A percentile compares a stretch with the other conserved stretches of the same genome.
phyloP scores from a whole-genome alignment of 768 basidiomycete genomes.

The Boletus tomentosulus region DNA sequence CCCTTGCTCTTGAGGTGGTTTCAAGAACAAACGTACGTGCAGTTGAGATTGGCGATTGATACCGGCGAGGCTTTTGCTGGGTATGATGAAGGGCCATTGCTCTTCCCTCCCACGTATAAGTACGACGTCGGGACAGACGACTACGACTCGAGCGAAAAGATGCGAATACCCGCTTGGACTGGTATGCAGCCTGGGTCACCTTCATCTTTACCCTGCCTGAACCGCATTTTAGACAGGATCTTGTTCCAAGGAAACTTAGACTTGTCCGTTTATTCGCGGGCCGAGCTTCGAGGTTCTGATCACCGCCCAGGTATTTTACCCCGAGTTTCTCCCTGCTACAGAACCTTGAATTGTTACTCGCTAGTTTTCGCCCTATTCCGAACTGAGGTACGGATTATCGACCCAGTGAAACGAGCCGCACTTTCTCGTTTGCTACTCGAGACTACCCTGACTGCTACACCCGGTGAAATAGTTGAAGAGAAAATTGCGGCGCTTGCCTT shows the following conservation, averaged over 20 bases:
- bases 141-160: slow-evolving; percentile 96
- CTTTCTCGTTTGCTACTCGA: slow-evolving; percentile 68
- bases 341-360: not conserved
- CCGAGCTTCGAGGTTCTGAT: slow-evolving; percentile 88
- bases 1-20: not conserved
- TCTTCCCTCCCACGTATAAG: slow-evolving; percentile 95
- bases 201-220: slow-evolving; percentile 1
- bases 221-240: slow-evolving; percentile 71
- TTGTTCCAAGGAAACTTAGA: slow-evolving; percentile 80
- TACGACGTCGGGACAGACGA: slow-evolving; percentile 78
- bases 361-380: slow-evolving; percentile 83
- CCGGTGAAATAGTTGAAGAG: slow-evolving; percentile 67
- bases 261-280: slow-evolving; percentile 74
- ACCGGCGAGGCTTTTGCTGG: slow-evolving; percentile 70
- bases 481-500: slow-evolving; percentile 60
- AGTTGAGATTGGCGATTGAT: slow-evolving; percentile 76
- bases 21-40: not conserved
- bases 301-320: slow-evolving; percentile 75
- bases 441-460: slow-evolving; percentile 54
- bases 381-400: slow-evolving; percentile 73
- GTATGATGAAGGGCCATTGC: slow-evolving; percentile 83
- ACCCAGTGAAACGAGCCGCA: slow-evolving; percentile 66
- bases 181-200: slow-evolving; percentile 44
- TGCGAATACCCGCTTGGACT: slow-evolving; percentile 96
- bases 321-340: not conserved